Percentiles rank a stretch among this genome's conserved stretches.
These are phyloP conservation scores for Taphrina wiesneri DNA, from an alignment of 1,139 yeast genomes.

Conservation along the genomic window DNA sequence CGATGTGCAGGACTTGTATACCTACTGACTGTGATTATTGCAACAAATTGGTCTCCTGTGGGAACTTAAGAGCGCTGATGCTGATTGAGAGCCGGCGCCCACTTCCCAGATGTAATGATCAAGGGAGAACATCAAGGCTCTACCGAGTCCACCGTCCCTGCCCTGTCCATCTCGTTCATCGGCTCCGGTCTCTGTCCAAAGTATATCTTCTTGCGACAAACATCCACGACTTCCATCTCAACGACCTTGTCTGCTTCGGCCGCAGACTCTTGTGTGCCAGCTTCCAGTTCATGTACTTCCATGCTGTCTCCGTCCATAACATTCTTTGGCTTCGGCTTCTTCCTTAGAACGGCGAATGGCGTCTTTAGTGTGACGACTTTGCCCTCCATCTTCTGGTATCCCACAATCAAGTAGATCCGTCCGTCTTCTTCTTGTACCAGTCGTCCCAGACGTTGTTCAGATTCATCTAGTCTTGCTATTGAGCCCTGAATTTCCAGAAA, in stretches of 20 bases:
- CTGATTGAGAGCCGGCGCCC: too few relatives aligned
- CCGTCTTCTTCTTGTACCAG: constrained; percentile 27
- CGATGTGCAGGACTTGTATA: too few relatives aligned
- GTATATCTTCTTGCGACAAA: constrained; percentile 32
- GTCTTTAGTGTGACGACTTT: constrained; percentile 27
- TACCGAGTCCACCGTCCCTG: neutral
- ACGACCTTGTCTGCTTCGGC: neutral
- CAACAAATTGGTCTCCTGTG: too few relatives aligned
- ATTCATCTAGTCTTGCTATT: constrained; percentile 30
- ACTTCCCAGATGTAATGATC: too few relatives aligned
- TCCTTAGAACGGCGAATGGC: constrained; percentile 34
- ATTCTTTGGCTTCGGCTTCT: neutral
- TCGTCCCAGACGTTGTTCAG: constrained; percentile 5
- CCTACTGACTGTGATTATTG: too few relatives aligned
- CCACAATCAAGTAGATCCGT: constrained; percentile 31
- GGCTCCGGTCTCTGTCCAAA: constrained; percentile 36
- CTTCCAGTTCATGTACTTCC: neutral
- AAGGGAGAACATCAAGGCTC: too few relatives aligned
- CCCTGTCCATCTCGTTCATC: constrained; percentile 7
- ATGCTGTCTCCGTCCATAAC: neutral
- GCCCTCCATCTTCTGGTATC: constrained; percentile 36
- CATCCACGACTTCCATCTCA: constrained; percentile 32
- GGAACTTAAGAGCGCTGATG: too few relatives aligned
- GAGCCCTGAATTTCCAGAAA: constrained; percentile 35
- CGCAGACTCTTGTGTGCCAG: neutral